Evolutionary conservation across 2,329 filamentous ascomycete genomes (phyloP).

Genomic region (Hymenoscyphus scutula): DNA sequence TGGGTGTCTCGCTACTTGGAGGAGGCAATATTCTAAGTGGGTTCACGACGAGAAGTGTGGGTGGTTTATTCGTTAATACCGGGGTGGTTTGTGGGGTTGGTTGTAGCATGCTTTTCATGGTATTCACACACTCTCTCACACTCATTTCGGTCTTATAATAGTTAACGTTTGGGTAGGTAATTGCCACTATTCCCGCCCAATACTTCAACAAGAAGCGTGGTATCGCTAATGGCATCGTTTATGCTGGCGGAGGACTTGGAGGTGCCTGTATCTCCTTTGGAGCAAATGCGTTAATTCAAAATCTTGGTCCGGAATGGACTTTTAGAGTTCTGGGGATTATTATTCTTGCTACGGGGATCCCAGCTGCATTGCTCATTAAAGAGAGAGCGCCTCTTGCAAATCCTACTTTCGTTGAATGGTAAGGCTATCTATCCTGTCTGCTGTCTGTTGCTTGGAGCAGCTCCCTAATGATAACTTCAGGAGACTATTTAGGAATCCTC

Average conservation of each 20-base stretch:
- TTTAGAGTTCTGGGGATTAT: conserved; percentile 53
- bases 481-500: conserved; percentile 50
- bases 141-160: not conserved
- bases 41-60: conserved; percentile 46
- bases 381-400: conserved; percentile 44
- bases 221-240: conserved; percentile 54
- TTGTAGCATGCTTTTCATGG: conserved; percentile 30
- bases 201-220: conserved; percentile 55
- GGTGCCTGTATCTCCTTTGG: conserved; percentile 52
- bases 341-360: conserved; percentile 52
- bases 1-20: conserved; percentile 51
- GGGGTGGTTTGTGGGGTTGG: conserved; percentile 49
- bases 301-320: conserved; percentile 49
- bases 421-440: too few relatives aligned
- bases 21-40: conserved; percentile 47
- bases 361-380: conserved; percentile 53
- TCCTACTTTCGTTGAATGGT: conserved; percentile 50
- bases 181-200: conserved; percentile 50
- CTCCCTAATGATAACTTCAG: conserved; percentile 29
- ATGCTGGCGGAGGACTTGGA: conserved; percentile 54
- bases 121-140: conserved; percentile 9
- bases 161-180: conserved; percentile 37
- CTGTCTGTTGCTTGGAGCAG: too few relatives aligned
- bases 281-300: conserved; percentile 47
- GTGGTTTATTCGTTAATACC: conserved; percentile 47